A percentile compares a stretch with the other conserved stretches of the same genome.
Conservation (phyloP, 768 basidiomycete genomes). For the Neoboletus magnificus region DNA sequence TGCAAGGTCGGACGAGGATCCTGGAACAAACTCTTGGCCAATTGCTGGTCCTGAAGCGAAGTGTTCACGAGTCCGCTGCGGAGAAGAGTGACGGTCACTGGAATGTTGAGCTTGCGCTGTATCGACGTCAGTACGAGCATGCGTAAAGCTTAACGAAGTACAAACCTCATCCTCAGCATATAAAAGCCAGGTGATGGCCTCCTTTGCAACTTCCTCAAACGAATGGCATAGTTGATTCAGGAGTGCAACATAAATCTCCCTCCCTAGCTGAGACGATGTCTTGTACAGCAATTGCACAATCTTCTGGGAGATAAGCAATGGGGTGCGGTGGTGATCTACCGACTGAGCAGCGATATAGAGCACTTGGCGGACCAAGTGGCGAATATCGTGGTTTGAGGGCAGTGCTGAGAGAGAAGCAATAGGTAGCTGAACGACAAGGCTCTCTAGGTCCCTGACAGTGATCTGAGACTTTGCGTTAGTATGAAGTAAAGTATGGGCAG, state of each 20-base stretch:
- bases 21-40: slow-evolving; percentile 79
- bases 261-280: slow-evolving; percentile 76
- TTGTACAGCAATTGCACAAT: slow-evolving; percentile 95
- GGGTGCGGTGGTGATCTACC: slow-evolving; percentile 77
- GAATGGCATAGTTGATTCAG: slow-evolving; percentile 85
- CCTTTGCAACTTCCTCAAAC: slow-evolving; percentile 91
- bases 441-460: slow-evolving; percentile 66
- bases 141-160: slow-evolving; percentile 5
- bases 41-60: slow-evolving; percentile 79
- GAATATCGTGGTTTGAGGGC: slow-evolving; percentile 83
- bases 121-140: slow-evolving; percentile 6
- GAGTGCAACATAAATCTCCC: slow-evolving; percentile 90
- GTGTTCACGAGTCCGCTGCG: slow-evolving; percentile 78
- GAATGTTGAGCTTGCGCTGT: slow-evolving; percentile 94
- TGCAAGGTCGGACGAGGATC: slow-evolving; percentile 76
- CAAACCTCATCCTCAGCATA: slow-evolving; percentile 94
- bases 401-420: slow-evolving; percentile 65
- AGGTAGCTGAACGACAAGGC: slow-evolving; percentile 71
- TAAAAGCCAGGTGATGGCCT: slow-evolving; percentile 94
- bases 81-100: slow-evolving; percentile 87
- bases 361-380: slow-evolving; percentile 79
- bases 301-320: slow-evolving; percentile 92
- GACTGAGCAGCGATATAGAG: slow-evolving; percentile 79
- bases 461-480: slow-evolving; percentile 16
- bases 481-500: not conserved